A percentile compares a stretch with the other conserved stretches of the same genome.
Conservation (phyloP, 257 asterid genomes). For the Gynochthodes officinalis region DNA sequence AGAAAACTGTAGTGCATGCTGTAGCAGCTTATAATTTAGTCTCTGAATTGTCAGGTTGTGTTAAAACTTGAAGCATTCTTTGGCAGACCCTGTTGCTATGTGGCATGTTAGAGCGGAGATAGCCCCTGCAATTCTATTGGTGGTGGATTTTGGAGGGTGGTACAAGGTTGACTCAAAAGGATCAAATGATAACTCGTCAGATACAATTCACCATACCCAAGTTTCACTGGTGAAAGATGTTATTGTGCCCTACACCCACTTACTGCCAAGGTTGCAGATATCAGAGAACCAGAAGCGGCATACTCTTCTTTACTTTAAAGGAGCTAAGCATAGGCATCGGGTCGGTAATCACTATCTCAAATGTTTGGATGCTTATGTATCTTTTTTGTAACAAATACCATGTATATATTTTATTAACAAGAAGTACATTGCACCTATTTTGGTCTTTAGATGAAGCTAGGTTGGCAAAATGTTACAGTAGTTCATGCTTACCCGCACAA, state of each 20-base stretch:
- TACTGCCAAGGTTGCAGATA: slow-evolving; percentile 67
- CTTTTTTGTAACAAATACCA: background rate
- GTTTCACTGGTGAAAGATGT: slow-evolving; percentile 92
- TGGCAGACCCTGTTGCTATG: slow-evolving; percentile 99
- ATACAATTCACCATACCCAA: slow-evolving; percentile 74
- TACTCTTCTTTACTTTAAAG: slow-evolving; percentile 88
- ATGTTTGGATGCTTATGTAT: slow-evolving; percentile 8
- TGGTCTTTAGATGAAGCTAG: background rate
- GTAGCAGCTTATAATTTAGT: slow-evolving; percentile 60
- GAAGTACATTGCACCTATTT: background rate
- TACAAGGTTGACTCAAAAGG: slow-evolving; percentile 63
- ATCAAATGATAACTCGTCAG: slow-evolving; percentile 45
- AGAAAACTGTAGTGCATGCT: slow-evolving; percentile 26
- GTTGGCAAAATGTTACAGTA: background rate
- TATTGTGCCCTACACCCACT: slow-evolving; percentile 81
- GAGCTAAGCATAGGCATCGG: slow-evolving; percentile 97
- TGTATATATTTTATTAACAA: background rate
- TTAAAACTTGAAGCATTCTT: slow-evolving; percentile 93
- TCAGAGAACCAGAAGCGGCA: slow-evolving; percentile 52
- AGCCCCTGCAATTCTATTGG: slow-evolving; percentile 80
- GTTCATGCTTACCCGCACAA: background rate
- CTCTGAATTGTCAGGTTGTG: slow-evolving; percentile 80
- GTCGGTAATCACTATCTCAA: slow-evolving; percentile 38
- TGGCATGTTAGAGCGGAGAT: slow-evolving; percentile 87
- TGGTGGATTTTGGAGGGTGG: slow-evolving; percentile 99